Evolutionary conservation across 768 basidiomycete genomes (phyloP).

Genomic region (Suillus sp.): DNA sequence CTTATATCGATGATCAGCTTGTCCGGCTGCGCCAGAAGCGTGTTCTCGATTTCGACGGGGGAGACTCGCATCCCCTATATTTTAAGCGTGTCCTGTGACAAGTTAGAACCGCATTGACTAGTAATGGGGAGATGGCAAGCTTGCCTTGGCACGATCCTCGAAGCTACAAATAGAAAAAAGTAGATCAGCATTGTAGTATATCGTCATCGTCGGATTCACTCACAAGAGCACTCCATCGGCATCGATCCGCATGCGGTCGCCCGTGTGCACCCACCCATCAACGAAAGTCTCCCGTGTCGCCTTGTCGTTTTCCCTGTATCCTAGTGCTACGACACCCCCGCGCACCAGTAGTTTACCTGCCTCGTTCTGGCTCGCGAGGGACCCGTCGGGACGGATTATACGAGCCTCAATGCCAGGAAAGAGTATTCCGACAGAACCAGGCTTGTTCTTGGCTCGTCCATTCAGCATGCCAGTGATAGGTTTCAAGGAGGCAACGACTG

Average conservation of each 20-base stretch:
- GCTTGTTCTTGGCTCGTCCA: slow-evolving; percentile 36
- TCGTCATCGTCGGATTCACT: slow-evolving; percentile 23
- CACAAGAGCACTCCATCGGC: slow-evolving; percentile 67
- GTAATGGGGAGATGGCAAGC: slow-evolving; percentile 17
- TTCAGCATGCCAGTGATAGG: slow-evolving; percentile 44
- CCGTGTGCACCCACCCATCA: slow-evolving; percentile 75
- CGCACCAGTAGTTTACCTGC: slow-evolving; percentile 61
- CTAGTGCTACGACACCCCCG: slow-evolving; percentile 51
- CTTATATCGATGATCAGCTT: slow-evolving; percentile 62
- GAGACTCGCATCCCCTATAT: slow-evolving; percentile 81
- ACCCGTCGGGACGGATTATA: slow-evolving; percentile 53
- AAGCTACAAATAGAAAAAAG: slow-evolving; percentile 46
- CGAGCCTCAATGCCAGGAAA: slow-evolving; percentile 59
- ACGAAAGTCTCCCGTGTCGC: slow-evolving; percentile 61
- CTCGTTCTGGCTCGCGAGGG: slow-evolving; percentile 52
- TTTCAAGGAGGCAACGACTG: slow-evolving; percentile 35
- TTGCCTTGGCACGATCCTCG: slow-evolving; percentile 72
- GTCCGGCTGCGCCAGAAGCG: slow-evolving; percentile 60
- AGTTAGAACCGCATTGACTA: slow-evolving; percentile 12
- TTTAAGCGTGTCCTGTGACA: slow-evolving; percentile 70
- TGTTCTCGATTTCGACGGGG: slow-evolving; percentile 74
- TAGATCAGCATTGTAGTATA: background rate
- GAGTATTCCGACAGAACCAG: slow-evolving; percentile 53
- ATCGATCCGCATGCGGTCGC: slow-evolving; percentile 67
- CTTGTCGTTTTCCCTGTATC: slow-evolving; percentile 67